Evolutionary conservation across 805 yeast genomes (phyloP), one percentile per base, ranked within the genome.

Genomic region (Jamesozyma spencerorum): DNA sequence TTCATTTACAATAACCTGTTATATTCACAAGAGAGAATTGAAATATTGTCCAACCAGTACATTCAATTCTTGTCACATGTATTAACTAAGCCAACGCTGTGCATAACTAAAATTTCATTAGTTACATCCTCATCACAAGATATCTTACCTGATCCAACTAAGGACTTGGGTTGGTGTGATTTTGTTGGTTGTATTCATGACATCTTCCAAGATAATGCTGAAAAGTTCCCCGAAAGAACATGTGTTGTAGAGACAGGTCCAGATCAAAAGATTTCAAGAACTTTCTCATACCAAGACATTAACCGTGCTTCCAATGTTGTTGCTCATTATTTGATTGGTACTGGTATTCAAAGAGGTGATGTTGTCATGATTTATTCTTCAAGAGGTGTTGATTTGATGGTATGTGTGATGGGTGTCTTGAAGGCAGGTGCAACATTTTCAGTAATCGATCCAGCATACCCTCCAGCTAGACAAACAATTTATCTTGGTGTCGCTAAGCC

Each of bases 391-490:
- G 99, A 92, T 59, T 70, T 92, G 47, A 85, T 92, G 77, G 85
- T 94, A 33, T 94, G 97, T 5, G 97, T 92, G 14, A 81, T 92
- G 84, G 99, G 97, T 63, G 95, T 87, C 17, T 74, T 92, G 60
- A 92, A 92, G 66, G 97, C 98, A 1, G 99, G 99, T 52, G 97
- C 95, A 14, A 90, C 98, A 0, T 92, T 92, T 62, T 88, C 97
- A 8, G 99, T 92, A 18, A 94, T 92, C 48, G 99, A 92, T 60
- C 98, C 98, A 6, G 97, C 97, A 4, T 92, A 92, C 62, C 99
- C 99, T 33, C 96, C 98, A 14, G 94, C 95, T 8, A 78, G 99
- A 64, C 99, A 92, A 64, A 92, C 85, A 48, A 77, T 92, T 46
- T 92, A 92, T 62, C 71, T 92, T 42, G 78, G 84, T 36, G 99